A percentile compares a stretch with the other conserved stretches of the same genome.
These are phyloP conservation scores for Pythium chondricola DNA, from an alignment of 352 stramenopile genomes.

Conservation along the genomic window DNA sequence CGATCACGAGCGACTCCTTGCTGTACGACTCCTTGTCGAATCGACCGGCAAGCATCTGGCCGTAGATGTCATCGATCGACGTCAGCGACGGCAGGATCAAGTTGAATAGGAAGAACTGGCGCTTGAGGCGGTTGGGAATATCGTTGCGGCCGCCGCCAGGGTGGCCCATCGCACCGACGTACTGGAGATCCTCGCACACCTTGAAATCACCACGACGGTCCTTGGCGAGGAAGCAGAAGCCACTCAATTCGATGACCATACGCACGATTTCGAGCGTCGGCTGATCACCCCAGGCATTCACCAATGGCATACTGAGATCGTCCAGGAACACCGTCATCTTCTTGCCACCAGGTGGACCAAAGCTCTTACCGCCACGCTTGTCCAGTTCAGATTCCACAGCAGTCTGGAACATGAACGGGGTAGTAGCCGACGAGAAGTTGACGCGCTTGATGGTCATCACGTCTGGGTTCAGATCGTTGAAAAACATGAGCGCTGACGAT, in stretches of 20 bases:
- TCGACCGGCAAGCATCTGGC: constrained; percentile 94
- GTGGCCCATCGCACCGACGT: constrained; percentile 97
- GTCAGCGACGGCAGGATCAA: constrained; percentile 95
- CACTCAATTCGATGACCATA: constrained; percentile 94
- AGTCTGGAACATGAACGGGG: constrained; percentile 97
- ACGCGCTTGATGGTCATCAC: constrained; percentile 96
- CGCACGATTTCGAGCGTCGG: constrained; percentile 97
- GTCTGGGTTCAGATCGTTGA: constrained; percentile 92
- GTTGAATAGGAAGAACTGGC: constrained; percentile 99
- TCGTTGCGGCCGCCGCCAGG: constrained; percentile 97
- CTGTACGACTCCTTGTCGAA: constrained; percentile 89
- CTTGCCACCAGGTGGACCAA: constrained; percentile 95
- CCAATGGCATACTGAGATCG: constrained; percentile 95
- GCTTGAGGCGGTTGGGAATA: constrained; percentile 98
- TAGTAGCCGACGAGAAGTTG: constrained; percentile 98
- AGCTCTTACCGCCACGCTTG: constrained; percentile 97
- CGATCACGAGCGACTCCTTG: constrained; percentile 78
- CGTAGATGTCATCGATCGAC: constrained; percentile 99
- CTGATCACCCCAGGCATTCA: constrained; percentile 99
- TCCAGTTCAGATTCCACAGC: constrained; percentile 97
- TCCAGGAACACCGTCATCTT: constrained; percentile 99
- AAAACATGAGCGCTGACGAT: constrained; percentile 97
- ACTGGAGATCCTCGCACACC: constrained; percentile 96
- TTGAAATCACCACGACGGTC: constrained; percentile 98
- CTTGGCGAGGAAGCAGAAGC: constrained; percentile 98